Evolutionary conservation across 108 stramenopile species (phyloP).

Genomic region (Aureococcus anophagefferens): DNA sequence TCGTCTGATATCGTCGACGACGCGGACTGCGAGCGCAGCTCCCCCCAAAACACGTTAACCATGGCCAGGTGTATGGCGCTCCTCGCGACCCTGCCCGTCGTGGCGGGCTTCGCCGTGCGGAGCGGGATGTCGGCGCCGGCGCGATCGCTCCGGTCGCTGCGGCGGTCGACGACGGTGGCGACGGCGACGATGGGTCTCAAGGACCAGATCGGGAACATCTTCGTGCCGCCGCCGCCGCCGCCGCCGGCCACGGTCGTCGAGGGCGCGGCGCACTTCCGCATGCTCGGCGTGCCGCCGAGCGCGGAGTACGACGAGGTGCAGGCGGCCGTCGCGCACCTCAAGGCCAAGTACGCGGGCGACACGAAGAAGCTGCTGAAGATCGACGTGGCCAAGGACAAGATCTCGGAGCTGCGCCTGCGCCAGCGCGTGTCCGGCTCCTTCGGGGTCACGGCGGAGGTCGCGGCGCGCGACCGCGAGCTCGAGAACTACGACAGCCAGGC

Average conservation of each 20-base stretch:
- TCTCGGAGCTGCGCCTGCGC: background rate
- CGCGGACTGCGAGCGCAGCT: too few relatives aligned
- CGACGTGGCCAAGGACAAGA: background rate
- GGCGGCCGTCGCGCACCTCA: background rate
- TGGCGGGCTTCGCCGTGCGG: too few relatives aligned
- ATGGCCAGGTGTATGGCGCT: too few relatives aligned
- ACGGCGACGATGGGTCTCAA: background rate
- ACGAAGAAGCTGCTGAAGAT: background rate
- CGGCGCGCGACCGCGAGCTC: background rate
- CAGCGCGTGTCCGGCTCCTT: background rate
- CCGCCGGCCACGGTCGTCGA: background rate
- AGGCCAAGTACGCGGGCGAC: background rate
- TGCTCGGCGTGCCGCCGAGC: background rate
- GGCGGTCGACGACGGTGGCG: background rate
- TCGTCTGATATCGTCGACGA: too few relatives aligned
- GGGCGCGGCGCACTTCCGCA: background rate
- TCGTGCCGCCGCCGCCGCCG: constrained; percentile 1
- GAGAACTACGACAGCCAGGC: background rate
- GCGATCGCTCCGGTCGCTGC: too few relatives aligned
- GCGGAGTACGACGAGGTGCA: background rate
- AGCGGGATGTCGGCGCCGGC: too few relatives aligned
- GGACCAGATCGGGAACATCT: background rate
- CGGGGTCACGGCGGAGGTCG: background rate
- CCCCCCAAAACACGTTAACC: too few relatives aligned
- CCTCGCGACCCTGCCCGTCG: too few relatives aligned